A percentile compares a stretch with the other conserved stretches of the same genome.
phyloP scores from a whole-genome alignment of 2,329 filamentous ascomycete genomes.

The Phialophora chinensis region DNA sequence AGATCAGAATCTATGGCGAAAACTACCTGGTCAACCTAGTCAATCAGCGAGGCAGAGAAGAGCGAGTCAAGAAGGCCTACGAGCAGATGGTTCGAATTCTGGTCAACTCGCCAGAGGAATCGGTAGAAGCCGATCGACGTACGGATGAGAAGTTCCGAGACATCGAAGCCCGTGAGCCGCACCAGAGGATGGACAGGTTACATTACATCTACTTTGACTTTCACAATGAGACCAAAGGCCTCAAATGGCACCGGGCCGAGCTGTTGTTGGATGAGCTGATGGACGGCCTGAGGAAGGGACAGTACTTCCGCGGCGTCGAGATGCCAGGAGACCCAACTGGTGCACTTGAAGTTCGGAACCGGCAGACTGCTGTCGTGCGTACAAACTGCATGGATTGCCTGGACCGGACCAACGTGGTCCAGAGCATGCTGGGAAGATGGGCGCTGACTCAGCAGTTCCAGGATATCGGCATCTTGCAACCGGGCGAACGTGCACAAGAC shows the following conservation, averaged over 20 bases:
- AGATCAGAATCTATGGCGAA: slow-evolving; percentile 91
- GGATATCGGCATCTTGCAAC: slow-evolving; percentile 78
- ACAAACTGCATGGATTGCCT: slow-evolving; percentile 99
- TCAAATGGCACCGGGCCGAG: slow-evolving; percentile 90
- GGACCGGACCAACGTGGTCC: slow-evolving; percentile 95
- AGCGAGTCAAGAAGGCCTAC: slow-evolving; percentile 88
- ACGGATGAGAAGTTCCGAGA: slow-evolving; percentile 81
- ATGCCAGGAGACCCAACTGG: slow-evolving; percentile 74
- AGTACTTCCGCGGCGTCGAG: slow-evolving; percentile 92
- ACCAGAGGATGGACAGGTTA: slow-evolving; percentile 76
- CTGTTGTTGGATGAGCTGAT: slow-evolving; percentile 82
- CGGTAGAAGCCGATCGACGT: slow-evolving; percentile 66
- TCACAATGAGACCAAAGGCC: slow-evolving; percentile 94
- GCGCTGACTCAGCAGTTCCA: slow-evolving; percentile 86
- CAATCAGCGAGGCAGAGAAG: slow-evolving; percentile 92
- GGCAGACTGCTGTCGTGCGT: slow-evolving; percentile 87
- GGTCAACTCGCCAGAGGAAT: slow-evolving; percentile 71
- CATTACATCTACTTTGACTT: slow-evolving; percentile 99
- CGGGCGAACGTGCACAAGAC: slow-evolving; percentile 78
- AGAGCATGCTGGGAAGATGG: slow-evolving; percentile 93
- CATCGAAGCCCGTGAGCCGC: slow-evolving; percentile 58
- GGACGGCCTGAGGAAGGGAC: slow-evolving; percentile 75
- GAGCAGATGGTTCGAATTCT: slow-evolving; percentile 85
- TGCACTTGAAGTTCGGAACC: slow-evolving; percentile 76
- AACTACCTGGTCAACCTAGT: slow-evolving; percentile 98